Evolutionary conservation across 1,284 basidiomycete genomes (phyloP), one percentile per base, ranked within the genome.

Genomic region (Volvariella surrecta): DNA sequence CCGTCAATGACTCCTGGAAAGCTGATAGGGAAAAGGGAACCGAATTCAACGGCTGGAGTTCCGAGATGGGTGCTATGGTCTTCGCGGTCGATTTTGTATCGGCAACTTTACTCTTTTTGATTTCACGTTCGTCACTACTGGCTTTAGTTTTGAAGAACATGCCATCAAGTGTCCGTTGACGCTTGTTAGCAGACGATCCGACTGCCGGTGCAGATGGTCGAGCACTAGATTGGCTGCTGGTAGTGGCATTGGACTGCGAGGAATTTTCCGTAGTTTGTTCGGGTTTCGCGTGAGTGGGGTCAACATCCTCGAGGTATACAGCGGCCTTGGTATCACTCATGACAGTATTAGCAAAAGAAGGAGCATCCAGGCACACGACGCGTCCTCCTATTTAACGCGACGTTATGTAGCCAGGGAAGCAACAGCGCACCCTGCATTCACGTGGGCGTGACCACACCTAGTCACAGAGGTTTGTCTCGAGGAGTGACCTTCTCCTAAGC

Each of bases 21-120:
- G 66, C 68, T 16, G 66, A 68, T 49, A 77, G 49, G 18, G 80
- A 83, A 56, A 87, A 85, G 3, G 82, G 76, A 34, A 87, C 81
- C 9, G 78, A 69, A 55, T 87, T 84, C 35, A 86, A 61, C 13
- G 71, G 64, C 38, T 66, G 66, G 9, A 62, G 20, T n/a, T 59
- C 58, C 22, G 49, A 52, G 13, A 7, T 19, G 6, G 34, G 34
- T 46, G 48, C 3, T 31, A 48, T 52, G 43, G 46, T 38, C 22
- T 43, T 34, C 39, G 50, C n/a, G 22, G 47, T 50, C 13, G 58
- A 52, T 4, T 56, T 43, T 28, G 24, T 11, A 6, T 28, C 24
- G 24, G 24, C 24, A 6, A 28, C 11, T 11, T 28, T 28, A 11
- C 6, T 28, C 11, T 11, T 6, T 28, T 28, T 28, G 24, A 6